These are phyloP conservation scores for Saprolegnia diclina DNA, from an alignment of 352 stramenopile genomes.

Conservation along the genomic window DNA sequence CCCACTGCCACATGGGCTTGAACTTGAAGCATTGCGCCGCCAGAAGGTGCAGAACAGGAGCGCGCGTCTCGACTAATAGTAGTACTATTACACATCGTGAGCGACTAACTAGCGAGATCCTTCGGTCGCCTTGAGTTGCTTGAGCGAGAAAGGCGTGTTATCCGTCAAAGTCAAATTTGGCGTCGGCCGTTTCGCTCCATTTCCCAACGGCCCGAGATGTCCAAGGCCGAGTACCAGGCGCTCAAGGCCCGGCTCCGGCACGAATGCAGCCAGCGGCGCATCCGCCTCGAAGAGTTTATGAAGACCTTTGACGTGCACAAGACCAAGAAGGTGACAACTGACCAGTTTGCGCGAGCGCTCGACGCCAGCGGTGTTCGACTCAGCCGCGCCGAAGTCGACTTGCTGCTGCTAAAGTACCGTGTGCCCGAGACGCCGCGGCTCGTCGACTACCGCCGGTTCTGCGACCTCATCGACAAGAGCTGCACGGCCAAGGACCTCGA, in stretches of 20 bases:
- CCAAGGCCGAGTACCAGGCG: conserved; percentile 54
- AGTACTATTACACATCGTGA: too few species aligned
- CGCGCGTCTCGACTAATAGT: too few species aligned
- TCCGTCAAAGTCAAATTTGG: too few species aligned
- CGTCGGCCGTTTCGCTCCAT: too few species aligned
- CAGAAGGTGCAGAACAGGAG: too few species aligned
- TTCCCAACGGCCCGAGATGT: background rate
- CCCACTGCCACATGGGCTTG: too few species aligned
- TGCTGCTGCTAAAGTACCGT: conserved; percentile 65
- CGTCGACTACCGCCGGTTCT: conserved; percentile 76
- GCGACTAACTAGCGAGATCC: too few species aligned
- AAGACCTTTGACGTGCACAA: conserved; percentile 81
- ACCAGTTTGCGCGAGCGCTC: conserved; percentile 76
- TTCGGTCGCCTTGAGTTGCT: too few species aligned
- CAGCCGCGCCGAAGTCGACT: conserved; percentile 40
- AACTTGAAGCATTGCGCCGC: too few species aligned
- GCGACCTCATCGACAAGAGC: conserved; percentile 78
- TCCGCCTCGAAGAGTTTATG: conserved; percentile 84
- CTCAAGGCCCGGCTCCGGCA: conserved; percentile 73
- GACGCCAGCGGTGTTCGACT: conserved; percentile 71
- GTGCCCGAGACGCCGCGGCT: conserved; percentile 51
- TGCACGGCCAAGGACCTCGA: conserved; percentile 76
- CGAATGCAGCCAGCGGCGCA: conserved; percentile 75
- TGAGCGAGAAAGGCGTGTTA: too few species aligned
- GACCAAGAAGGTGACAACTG: conserved; percentile 74